Evolutionary conservation across 805 yeast genomes (phyloP), one percentile per base, ranked within the genome.

Genomic region (Candida ipomoeae): DNA sequence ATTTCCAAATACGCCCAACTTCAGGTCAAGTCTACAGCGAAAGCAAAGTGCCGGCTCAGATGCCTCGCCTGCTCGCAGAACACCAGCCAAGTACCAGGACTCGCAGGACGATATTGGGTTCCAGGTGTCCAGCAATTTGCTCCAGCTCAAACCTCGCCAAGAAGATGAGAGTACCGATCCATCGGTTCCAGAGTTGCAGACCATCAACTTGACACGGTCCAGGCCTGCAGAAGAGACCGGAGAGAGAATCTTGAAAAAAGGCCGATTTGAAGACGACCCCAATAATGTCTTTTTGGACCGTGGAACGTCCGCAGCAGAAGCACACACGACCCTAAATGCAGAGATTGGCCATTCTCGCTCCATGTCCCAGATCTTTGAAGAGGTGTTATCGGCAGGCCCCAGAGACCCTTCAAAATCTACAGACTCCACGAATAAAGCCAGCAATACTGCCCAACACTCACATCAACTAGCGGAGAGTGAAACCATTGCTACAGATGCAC

Each of bases 281-380:
- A 66, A 63, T 21, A 70, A 71, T 49, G 70, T 71, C 13, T 71
- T 72, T 49, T 56, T 70, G 47, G 75, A 70, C 23, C 58, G 48
- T 4, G 29, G 3, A 23, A n/a, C 17, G 18, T 6, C 40, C 4
- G 31, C 6, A 20, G 48, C 15, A 40, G 43, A 26, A 3, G 33
- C 34, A 3, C 43, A 26, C 21, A 20, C 40, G 23, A 23, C 40
- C 18, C 4, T 15, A 29, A 37, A 39, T 33, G 39, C 46, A 21
- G 51, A 46, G 6, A 51, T 39, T 40, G 58, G 55, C 15, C 53
- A 64, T 39, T 65, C 70, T 11, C 56, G 58, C 44, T 67, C 73
- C 6, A 63, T 67, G 38, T 68, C 71, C 29, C 63, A 66, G 42
- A 52, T 68, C 11, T 69, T 67, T 49, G 71, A 68, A 40, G 71